Evolutionary conservation across 805 yeast genomes (phyloP), one percentile per base, ranked within the genome.

Genomic region (Grigorovia yakushimaensis): DNA sequence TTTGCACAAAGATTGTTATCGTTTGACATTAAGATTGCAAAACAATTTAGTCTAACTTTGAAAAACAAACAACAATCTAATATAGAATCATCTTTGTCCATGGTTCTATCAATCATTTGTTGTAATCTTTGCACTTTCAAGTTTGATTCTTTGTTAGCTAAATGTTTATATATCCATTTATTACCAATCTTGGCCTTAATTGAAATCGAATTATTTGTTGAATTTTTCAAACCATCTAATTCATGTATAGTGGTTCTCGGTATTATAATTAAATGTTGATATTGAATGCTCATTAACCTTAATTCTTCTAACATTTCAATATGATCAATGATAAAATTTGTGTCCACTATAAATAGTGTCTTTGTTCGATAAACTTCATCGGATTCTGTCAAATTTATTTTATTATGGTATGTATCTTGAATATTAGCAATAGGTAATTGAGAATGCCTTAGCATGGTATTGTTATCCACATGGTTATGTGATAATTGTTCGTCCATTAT

Each of bases 1-100:
- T 84, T 84, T 51, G 77, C 62, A 61, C 96, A 87, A 8, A 89
- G 69, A 59, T 88, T 89, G 54, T 80, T 83, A 61, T 89, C 97
- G 60, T 89, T 85, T 0, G 96, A 82, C 49, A 88, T 57, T 22
- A 86, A 61, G 2, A 88, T 73, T 7, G 82, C 83, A 49, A 78
- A 57, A 5, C 70, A 61, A 4, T 62, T 46, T 30, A 61, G 55
- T 13, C 65, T 62, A 11, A 67, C 63, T 50, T 74, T 71, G 48
- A 82, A 79, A 58, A 74, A 88, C 22, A 83, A 57, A 55, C 94
- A 84, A 60, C 96, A 88, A 61, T 89, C 96, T 39, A 88, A 65
- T 51, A 89, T 88, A 0, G 95, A 74, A 57, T 88, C 95, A 63
- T 89, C 97, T 49, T 84, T 81, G 0, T 46, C 46, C 1, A 79